Conservation (phyloP, 306 rosid species). For the Betula pendula region DNA sequence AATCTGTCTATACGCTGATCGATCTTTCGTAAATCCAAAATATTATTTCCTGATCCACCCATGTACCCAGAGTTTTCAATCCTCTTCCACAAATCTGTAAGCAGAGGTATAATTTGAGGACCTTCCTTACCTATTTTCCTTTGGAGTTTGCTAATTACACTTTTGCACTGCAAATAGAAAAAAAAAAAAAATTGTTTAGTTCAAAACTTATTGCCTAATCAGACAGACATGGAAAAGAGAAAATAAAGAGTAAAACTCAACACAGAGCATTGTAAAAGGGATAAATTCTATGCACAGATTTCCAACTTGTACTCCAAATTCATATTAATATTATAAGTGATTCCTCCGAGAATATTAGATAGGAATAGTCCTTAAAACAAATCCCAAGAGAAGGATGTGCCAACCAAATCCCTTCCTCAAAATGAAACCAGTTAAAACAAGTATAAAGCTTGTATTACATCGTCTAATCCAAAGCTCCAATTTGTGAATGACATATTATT, state of each 20-base stretch:
- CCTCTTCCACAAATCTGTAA: slow-evolving; percentile 89
- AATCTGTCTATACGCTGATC: slow-evolving; percentile 83
- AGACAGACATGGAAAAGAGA: slow-evolving; percentile 14
- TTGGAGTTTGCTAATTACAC: slow-evolving; percentile 84
- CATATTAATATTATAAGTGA: neutral
- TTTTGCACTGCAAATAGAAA: slow-evolving; percentile 72
- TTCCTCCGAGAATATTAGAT: neutral
- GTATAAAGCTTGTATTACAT: neutral
- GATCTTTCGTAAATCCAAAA: slow-evolving; percentile 77
- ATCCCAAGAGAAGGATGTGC: neutral
- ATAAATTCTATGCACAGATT: neutral
- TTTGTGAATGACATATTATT: neutral
- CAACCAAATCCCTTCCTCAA: neutral
- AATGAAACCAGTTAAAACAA: neutral
- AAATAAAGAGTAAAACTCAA: slow-evolving; percentile 19
- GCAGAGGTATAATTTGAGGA: slow-evolving; percentile 80
- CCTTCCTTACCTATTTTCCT: slow-evolving; percentile 91
- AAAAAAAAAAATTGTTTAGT: slow-evolving; percentile 13
- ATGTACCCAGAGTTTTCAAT: slow-evolving; percentile 61
- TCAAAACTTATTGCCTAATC: slow-evolving; percentile 12
- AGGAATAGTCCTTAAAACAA: neutral
- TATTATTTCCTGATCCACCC: slow-evolving; percentile 59
- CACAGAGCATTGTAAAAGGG: neutral
- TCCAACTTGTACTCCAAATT: neutral
- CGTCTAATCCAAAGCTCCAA: neutral